phyloP scores from a whole-genome alignment of 352 stramenopile species.

The Globisporangium acanthophoron region DNA sequence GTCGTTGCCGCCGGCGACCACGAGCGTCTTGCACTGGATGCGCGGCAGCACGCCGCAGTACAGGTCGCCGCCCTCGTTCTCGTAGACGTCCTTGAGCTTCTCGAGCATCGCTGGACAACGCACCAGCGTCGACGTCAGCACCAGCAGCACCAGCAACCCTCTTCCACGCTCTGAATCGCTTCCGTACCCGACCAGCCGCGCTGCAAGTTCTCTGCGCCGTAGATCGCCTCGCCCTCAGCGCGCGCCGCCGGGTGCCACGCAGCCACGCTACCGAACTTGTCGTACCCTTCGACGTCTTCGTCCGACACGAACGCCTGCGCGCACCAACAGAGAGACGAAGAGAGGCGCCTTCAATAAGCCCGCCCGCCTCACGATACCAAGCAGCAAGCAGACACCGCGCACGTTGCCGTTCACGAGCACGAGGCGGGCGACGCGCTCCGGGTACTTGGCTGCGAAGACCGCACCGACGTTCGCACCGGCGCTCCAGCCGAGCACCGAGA shows the following conservation, averaged over 20 bases:
- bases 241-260: conserved; percentile 50
- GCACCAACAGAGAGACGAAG: not conserved
- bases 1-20: conserved; percentile 56
- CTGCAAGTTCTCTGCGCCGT: conserved; percentile 45
- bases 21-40: conserved; percentile 83
- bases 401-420: conserved; percentile 81
- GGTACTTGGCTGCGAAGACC: conserved; percentile 61
- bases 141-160: not conserved
- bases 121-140: not conserved
- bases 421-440: conserved; percentile 60
- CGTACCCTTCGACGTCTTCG: conserved; percentile 62
- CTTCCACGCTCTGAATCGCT: too few species aligned
- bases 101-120: conserved; percentile 43
- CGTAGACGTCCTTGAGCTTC: conserved; percentile 39
- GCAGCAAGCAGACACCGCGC: conserved; percentile 4
- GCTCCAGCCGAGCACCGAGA: conserved; percentile 71
- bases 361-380: not conserved
- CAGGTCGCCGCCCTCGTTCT: conserved; percentile 51
- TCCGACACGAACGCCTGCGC: conserved; percentile 65
- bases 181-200: conserved; percentile 38
- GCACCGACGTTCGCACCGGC: conserved; percentile 70
- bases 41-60: conserved; percentile 62
- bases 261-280: conserved; percentile 37
- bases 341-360: too few species aligned
- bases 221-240: conserved; percentile 45